Base-by-base conservation (phyloP, 169 alveolate species). In the Plasmodium relictum region DNA sequence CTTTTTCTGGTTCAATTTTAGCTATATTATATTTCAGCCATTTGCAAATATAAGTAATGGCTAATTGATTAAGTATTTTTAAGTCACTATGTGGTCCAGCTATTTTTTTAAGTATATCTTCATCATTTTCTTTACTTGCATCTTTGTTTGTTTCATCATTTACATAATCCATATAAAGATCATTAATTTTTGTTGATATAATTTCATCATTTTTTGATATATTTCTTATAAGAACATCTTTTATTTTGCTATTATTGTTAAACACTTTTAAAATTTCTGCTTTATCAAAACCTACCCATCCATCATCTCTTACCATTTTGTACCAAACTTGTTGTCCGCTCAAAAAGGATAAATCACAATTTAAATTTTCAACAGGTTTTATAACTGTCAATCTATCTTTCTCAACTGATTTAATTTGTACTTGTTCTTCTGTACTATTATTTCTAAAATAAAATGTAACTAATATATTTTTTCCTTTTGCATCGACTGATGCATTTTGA, bases 1-100 rank as follows among this genome's bases (percentile, higher is more conserved):
- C 89, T 45, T 88, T 69, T 72, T 95, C 97, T 6, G 97, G 97
- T 88, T 95, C 97, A 74, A 95, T 88, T 88, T 92, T 93, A 70
- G 93, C 92, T 50, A 95, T 94, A 74, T 95, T 96, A 88, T 94
- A 95, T 88, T 95, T 95, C 37, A 95, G 92, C 97, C 97, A 95
- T 63, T 94, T 95, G 45, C 96, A 93, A 12, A 95, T 88, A 89
- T 95, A 93, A 12, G 97, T 95, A 41, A 95, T 62, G 6, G 97
- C 94, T 48, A 95, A 89, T 52, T 95, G 97, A 72, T 95, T 95
- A 6, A 95, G 90, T 37, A 95, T 88, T 45, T 92, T 88, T 31
- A 93, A 91, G 39, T 94, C 96, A 1, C 97, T 96, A 58, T 93
- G 96, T 69, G 94, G 96, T 1, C 97, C 97, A 20, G 96, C 92